Base-by-base conservation (phyloP, 2,329 filamentous ascomycete species). In the Arthrobotrys sphaeroides region DNA sequence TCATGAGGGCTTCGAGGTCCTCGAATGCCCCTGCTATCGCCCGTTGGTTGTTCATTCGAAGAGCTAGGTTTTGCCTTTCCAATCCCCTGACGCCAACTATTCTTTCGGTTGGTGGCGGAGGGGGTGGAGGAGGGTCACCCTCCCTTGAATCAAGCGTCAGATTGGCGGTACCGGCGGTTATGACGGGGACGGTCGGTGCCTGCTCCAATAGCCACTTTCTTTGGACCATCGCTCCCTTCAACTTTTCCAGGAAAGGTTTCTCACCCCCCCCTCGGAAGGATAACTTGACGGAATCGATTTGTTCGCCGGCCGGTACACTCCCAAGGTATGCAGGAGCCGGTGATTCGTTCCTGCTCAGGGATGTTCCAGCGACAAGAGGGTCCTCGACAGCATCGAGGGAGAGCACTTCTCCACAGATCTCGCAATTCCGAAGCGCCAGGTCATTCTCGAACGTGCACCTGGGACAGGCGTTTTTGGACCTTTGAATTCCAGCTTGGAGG, bases 371-470 rank as follows among this genome's bases (percentile, higher is more conserved):
- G 5, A 60, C 28, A 10, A 64, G 26, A 42, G 49, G 9, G 6
- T 75, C 64, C 9, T 75, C 64, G 10, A 78, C 45, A 59, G 85
- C 84, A 67, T 86, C 85, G 1, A 83, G 80, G 22, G 87, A 83
- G 6, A 82, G 82, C 2, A 82, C 78, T 49, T 83, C 82, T 16
- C 82, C 82, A 80, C 95, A 99, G 61, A 99, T 93, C 83, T 99
- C 95, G 80, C 95, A 99, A 3, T 90, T 88, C 10, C 89, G 83
- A 10, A 99, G 84, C 2, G 92, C 97, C 0, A 93, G 92, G 81
- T 98, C 93, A 79, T 99, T 99, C 40, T 90, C 86, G 80, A 98
- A 98, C 0, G 95, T 99, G 81, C 95, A 99, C 76, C 95, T 87
- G 5, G 93, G 92, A 80, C 95, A 99, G 64, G 83, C 80, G 18